phyloP scores from a whole-genome alignment of 331 rosid genomes.

The Saraca asoca region DNA sequence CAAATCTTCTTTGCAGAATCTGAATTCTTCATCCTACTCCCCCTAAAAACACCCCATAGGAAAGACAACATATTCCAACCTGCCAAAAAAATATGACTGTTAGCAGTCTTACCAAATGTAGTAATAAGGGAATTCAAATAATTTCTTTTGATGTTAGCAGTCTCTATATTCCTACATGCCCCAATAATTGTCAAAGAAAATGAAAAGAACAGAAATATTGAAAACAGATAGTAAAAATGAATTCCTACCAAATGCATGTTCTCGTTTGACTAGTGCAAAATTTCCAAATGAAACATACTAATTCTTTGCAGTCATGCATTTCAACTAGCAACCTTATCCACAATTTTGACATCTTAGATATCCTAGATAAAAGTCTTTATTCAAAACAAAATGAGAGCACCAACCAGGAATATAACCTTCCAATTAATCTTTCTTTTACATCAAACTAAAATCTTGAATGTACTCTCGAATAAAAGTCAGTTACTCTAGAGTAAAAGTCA shows the following conservation, averaged over 20 bases:
- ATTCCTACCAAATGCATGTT: conserved; percentile 15
- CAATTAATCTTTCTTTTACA: not conserved
- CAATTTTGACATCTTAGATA: conserved; percentile 18
- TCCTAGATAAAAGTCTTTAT: conserved; percentile 21
- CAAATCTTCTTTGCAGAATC: conserved; percentile 50
- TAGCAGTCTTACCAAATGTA: conserved; percentile 6
- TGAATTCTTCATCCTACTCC: conserved; percentile 52
- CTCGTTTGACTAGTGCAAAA: conserved; percentile 14
- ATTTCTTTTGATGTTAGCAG: too few relatives aligned
- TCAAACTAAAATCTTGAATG: conserved; percentile 13
- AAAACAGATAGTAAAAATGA: not conserved
- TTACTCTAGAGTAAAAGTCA: too few relatives aligned
- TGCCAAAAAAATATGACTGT: conserved; percentile 42
- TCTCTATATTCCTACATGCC: too few relatives aligned
- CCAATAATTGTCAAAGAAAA: too few relatives aligned
- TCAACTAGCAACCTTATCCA: conserved; percentile 15
- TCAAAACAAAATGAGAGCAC: conserved; percentile 12
- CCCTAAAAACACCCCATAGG: conserved; percentile 94
- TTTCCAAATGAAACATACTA: conserved; percentile 3
- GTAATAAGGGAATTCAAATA: conserved; percentile 13
- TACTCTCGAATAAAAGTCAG: conserved; percentile 7
- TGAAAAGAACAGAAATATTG: not conserved
- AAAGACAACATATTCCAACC: conserved; percentile 94
- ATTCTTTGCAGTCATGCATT: conserved; percentile 16
- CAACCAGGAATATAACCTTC: conserved; percentile 6